Evolutionary conservation across 306 rosid genomes (phyloP).

Genomic region (Castanopsis chinensis): DNA sequence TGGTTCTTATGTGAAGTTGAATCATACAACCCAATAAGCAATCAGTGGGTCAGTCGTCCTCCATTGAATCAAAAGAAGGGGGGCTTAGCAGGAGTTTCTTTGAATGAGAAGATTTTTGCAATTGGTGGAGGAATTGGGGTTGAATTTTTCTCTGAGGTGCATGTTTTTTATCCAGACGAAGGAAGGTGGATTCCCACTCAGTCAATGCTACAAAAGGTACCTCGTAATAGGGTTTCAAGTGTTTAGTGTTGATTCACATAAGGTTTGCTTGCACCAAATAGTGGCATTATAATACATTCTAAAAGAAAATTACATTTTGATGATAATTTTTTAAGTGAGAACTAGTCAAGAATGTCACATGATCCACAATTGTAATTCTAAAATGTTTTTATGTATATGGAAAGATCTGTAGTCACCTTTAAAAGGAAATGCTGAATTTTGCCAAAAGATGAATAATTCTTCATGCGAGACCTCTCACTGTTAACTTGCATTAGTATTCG

Average conservation of each 20-base stretch:
- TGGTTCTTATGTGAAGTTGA: conserved; percentile 34
- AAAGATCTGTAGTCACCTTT: too few species aligned
- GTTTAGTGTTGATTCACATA: too few species aligned
- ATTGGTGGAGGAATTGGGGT: conserved; percentile 48
- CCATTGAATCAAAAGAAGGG: conserved; percentile 39
- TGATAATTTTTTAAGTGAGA: not conserved
- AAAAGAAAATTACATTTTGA: not conserved
- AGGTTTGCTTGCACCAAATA: not conserved
- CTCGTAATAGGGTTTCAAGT: not conserved
- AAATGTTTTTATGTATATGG: not conserved
- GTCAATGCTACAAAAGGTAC: conserved; percentile 40
- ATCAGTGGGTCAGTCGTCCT: conserved; percentile 38
- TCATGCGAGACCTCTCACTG: not conserved
- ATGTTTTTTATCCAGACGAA: conserved; percentile 27
- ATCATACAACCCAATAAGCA: conserved; percentile 31
- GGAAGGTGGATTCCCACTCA: conserved; percentile 43
- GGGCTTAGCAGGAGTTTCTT: conserved; percentile 38
- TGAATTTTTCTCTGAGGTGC: conserved; percentile 44
- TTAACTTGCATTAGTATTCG: not conserved
- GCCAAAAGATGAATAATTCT: not conserved
- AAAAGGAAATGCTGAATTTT: not conserved
- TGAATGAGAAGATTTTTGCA: conserved; percentile 39
- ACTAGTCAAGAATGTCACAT: not conserved
- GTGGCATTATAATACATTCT: not conserved
- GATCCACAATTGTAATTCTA: not conserved